A percentile compares a stretch with the other conserved stretches of the same genome.
phyloP scores from a whole-genome alignment of 179 eudicot species.

The Silene coronaria region DNA sequence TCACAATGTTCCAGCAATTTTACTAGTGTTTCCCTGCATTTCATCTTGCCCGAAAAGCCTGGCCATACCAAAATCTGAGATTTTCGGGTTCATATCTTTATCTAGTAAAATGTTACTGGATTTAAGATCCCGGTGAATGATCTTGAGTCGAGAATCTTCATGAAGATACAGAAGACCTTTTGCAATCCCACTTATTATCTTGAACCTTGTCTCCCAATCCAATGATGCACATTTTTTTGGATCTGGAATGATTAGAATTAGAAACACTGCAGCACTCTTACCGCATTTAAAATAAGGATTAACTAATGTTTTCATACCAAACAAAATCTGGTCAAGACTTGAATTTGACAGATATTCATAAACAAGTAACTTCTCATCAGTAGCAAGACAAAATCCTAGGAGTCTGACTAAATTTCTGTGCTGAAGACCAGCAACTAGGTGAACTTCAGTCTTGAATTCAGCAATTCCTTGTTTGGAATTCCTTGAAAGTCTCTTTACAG shows the following conservation, averaged over 20 bases:
- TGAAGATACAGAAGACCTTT: constrained; percentile 31
- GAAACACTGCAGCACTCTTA: background rate
- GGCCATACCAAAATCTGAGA: constrained; percentile 36
- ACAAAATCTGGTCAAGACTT: constrained; percentile 28
- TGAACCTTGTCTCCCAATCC: constrained; percentile 26
- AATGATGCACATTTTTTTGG: constrained; percentile 23
- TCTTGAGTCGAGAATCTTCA: constrained; percentile 31
- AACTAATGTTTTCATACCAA: constrained; percentile 13
- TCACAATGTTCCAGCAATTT: constrained; percentile 33
- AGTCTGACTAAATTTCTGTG: constrained; percentile 32
- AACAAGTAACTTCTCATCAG: constrained; percentile 29
- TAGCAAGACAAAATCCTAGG: constrained; percentile 25
- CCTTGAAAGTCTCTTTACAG: constrained; percentile 31
- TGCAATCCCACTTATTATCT: constrained; percentile 28
- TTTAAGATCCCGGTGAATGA: constrained; percentile 33
- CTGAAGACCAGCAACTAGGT: constrained; percentile 32
- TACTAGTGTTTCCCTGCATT: constrained; percentile 28
- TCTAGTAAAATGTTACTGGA: constrained; percentile 27
- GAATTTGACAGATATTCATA: constrained; percentile 30
- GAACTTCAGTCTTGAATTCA: constrained; percentile 32
- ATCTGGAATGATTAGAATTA: constrained; percentile 10
- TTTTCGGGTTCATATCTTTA: constrained; percentile 31
- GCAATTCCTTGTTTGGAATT: constrained; percentile 28
- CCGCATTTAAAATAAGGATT: background rate
- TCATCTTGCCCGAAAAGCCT: constrained; percentile 29